Percentiles rank a stretch among this genome's conserved stretches.
These are phyloP conservation scores for Cerioporus squamosus DNA, from an alignment of 1,284 basidiomycete genomes.

Conservation along the genomic window DNA sequence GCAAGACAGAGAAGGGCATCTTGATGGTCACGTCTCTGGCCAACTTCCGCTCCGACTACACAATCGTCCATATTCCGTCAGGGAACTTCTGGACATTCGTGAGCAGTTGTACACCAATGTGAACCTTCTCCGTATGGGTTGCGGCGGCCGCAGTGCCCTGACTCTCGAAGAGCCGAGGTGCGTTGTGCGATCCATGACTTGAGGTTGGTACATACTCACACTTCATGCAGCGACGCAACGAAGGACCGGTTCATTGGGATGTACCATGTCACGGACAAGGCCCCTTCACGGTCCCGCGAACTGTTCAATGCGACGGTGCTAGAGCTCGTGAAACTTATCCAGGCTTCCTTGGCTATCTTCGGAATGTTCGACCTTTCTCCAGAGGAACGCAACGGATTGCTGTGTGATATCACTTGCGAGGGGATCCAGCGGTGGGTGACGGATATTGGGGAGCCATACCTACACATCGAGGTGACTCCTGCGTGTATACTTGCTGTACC, in stretches of 20 bases:
- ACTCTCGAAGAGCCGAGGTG: conserved; percentile 77
- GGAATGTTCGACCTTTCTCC: conserved; percentile 57
- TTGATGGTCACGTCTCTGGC: conserved; percentile 83
- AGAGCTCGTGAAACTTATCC: conserved; percentile 74
- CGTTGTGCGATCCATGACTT: conserved; percentile 11
- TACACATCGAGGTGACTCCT: conserved; percentile 61
- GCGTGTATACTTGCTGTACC: too few species aligned
- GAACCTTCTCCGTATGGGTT: conserved; percentile 77
- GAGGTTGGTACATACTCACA: neutral
- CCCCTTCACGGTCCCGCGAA: conserved; percentile 29
- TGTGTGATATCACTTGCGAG: conserved; percentile 76
- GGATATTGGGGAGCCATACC: conserved; percentile 62
- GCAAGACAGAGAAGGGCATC: conserved; percentile 64
- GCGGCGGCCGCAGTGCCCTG: conserved; percentile 73
- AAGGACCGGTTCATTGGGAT: conserved; percentile 76
- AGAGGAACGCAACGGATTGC: conserved; percentile 60
- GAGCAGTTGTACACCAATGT: conserved; percentile 79
- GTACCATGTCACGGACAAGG: conserved; percentile 61
- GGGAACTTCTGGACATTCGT: conserved; percentile 66
- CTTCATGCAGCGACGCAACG: conserved; percentile 62
- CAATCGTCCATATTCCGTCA: conserved; percentile 74
- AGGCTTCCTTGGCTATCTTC: conserved; percentile 69
- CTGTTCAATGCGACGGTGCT: conserved; percentile 67
- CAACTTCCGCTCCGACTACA: conserved; percentile 83
- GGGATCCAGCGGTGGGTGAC: conserved; percentile 69